Conservation (phyloP, 495 filamentous ascomycete genomes). For the Penicillium paradoxum region DNA sequence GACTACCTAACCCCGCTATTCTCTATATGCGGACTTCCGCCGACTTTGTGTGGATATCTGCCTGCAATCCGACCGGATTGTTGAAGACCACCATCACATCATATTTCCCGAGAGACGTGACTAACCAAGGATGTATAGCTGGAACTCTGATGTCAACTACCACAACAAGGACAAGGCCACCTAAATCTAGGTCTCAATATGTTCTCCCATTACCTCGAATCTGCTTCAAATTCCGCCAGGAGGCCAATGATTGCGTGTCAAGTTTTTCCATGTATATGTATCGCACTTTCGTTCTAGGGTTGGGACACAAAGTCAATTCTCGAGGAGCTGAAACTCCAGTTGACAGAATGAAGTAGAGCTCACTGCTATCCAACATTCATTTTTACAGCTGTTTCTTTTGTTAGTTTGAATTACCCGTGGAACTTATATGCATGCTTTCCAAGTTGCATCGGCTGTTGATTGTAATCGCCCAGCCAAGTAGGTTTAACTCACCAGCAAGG, state of each 20-base stretch:
- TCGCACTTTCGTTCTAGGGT: slow-evolving; percentile 13
- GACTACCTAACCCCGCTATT: background rate
- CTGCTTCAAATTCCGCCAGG: background rate
- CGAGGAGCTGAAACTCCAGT: slow-evolving; percentile 5
- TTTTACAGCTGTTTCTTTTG: slow-evolving; percentile 1
- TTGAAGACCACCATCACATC: background rate
- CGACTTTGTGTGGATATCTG: background rate
- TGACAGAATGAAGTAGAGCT: slow-evolving; percentile 19
- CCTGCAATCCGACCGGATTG: background rate
- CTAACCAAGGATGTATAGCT: slow-evolving; percentile 52
- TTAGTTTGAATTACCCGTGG: no score
- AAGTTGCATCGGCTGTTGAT: no score
- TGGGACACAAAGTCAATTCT: no score
- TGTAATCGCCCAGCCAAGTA: no score
- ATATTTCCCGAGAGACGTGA: background rate
- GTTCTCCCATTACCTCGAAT: background rate
- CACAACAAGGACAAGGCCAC: slow-evolving; percentile 81
- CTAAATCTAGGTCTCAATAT: slow-evolving; percentile 31
- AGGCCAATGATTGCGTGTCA: slow-evolving; percentile 5
- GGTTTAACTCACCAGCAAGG: no score
- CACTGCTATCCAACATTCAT: background rate
- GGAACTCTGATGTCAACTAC: slow-evolving; percentile 93
- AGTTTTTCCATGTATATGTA: slow-evolving; percentile 27
- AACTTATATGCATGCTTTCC: no score
- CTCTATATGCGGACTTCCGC: background rate